These are phyloP conservation scores for Mycosphaerella sp. DNA, from an alignment of 2,329 filamentous ascomycete genomes.

Conservation along the genomic window DNA sequence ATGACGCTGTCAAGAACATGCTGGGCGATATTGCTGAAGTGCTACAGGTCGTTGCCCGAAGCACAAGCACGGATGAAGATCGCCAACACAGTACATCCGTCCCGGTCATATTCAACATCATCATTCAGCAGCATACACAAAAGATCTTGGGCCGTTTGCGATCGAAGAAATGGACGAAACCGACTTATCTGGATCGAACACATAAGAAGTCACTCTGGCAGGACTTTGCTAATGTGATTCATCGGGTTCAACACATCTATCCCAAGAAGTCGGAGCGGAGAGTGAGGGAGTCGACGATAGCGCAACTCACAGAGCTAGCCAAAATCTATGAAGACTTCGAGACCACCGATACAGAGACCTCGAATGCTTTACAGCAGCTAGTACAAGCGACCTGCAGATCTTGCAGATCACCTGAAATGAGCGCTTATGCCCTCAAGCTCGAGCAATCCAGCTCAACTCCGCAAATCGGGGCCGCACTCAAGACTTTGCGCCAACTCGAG, in stretches of 20 bases:
- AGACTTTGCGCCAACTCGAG: constrained; percentile 15
- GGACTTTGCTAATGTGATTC: constrained; percentile 10
- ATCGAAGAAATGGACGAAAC: constrained; percentile 11
- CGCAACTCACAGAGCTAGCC: not conserved
- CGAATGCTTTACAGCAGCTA: not conserved
- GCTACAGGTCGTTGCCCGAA: constrained; percentile 1
- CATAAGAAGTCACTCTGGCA: constrained; percentile 14
- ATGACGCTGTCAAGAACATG: constrained; percentile 10
- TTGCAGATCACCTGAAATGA: not conserved
- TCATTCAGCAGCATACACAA: constrained; percentile 10
- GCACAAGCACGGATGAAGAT: not conserved
- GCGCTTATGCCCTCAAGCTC: constrained; percentile 4
- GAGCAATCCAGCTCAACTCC: constrained; percentile 8
- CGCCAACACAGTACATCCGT: not conserved
- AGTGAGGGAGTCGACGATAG: not conserved
- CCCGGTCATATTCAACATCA: constrained; percentile 1
- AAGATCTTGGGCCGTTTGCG: constrained; percentile 14
- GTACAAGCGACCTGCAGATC: constrained; percentile 7
- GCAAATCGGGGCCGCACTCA: constrained; percentile 11
- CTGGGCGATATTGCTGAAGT: constrained; percentile 1
- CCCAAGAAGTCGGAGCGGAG: constrained; percentile 6
- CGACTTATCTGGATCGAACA: constrained; percentile 11
- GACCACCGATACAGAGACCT: not conserved
- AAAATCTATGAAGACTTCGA: constrained; percentile 7
- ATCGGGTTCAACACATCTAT: constrained; percentile 13